Evolutionary conservation across 352 stramenopile species (phyloP), one percentile per base, ranked within the genome.

Genomic region (Globisporangium alternatum): DNA sequence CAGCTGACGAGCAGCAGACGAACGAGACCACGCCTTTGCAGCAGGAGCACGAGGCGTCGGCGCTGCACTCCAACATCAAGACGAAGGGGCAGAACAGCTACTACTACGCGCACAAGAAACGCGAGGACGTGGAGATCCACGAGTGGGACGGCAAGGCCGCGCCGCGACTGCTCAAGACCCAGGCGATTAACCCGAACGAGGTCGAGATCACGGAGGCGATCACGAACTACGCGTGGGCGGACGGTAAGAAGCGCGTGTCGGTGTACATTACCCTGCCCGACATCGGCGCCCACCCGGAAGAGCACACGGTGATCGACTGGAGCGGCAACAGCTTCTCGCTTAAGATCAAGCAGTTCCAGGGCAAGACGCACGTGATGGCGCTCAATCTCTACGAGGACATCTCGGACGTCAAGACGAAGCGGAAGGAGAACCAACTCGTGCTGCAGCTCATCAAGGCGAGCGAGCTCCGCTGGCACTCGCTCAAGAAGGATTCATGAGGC

Each of bases 71-170:
- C 28, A 95, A 95, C 67, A 95, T 95, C 69, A 86, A 86, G 66
- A 80, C 56, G 31, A 93, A 93, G 70, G 86, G 84, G 28, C 75
- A 79, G 49, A 95, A 95, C 74, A 91, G 81, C 70, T 95, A 95
- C 71, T 95, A 95, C 65, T 95, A 95, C 62, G 86, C 86, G 22
- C 86, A 95, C 73, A 92, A 93, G 76, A 84, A 83, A 75, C 86
- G 86, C 60, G 72, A 91, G 21, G 64, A 87, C 57, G 86, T 88
- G 19, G 81, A 93, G 64, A 78, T 93, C 53, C 83, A 93, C 65
- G 72, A 90, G 69, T 95, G 86, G 84, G 84, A 95, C 70, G 84
- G 84, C 51, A 88, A 93, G 17, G 82, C 79, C 19, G 80, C 77
- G 45, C 84, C 84, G 61, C 84, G 86, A 7, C 65, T 95, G 70